Percentiles rank a stretch among this genome's conserved stretches.
phyloP scores from a whole-genome alignment of 1,284 basidiomycete genomes.

The Irpex sp. region DNA sequence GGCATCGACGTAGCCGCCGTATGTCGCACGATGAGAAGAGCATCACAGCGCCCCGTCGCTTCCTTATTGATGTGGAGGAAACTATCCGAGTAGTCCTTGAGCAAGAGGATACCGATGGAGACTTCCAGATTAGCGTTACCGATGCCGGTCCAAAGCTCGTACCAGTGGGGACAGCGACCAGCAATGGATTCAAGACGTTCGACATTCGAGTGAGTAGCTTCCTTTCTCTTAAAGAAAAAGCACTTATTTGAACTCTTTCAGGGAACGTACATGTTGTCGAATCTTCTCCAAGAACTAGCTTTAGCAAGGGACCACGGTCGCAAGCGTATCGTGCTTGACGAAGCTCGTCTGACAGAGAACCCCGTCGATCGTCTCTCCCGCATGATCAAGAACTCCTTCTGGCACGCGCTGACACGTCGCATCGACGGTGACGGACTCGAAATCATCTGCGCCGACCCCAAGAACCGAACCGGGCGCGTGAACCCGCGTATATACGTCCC shows the following conservation, averaged over 20 bases:
- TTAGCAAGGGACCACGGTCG: conserved; percentile 93
- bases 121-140: conserved; percentile 95
- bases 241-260: conserved; percentile 26
- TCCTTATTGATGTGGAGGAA: conserved; percentile 98
- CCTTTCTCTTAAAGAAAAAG: neutral
- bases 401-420: conserved; percentile 93
- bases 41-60: conserved; percentile 71
- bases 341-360: conserved; percentile 93
- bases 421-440: conserved; percentile 97
- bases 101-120: conserved; percentile 97
- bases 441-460: conserved; percentile 94
- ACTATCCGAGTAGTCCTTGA: conserved; percentile 94
- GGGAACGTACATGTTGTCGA: conserved; percentile 99
- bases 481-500: conserved; percentile 95
- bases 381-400: conserved; percentile 98
- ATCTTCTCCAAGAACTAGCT: conserved; percentile 96
- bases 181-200: conserved; percentile 96
- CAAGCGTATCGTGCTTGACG: conserved; percentile 96
- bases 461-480: conserved; percentile 83
- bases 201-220: conserved; percentile 79
- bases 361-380: conserved; percentile 94
- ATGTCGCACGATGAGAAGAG: conserved; percentile 84
- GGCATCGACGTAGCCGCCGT: conserved; percentile 63
- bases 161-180: conserved; percentile 91
- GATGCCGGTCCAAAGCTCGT: conserved; percentile 97